Conservation (phyloP, 495 filamentous ascomycete genomes). For the Penicillium simplicissimum region DNA sequence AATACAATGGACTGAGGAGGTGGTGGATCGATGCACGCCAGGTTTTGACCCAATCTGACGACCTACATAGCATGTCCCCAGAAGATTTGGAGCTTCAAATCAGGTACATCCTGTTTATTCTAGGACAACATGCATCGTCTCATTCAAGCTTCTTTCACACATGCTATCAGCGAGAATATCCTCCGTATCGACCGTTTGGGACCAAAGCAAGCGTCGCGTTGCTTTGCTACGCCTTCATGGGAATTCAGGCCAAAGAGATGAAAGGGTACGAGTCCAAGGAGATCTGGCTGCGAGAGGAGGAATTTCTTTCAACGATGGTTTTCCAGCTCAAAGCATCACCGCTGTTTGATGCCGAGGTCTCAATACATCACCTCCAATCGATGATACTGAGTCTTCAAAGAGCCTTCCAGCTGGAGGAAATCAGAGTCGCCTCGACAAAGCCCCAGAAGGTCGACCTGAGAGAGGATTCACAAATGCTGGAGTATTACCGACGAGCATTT, state of each 20-base stretch:
- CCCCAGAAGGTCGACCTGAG: too few relatives aligned
- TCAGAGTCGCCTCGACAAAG: background rate
- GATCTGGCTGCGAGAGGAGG: background rate
- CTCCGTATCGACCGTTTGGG: background rate
- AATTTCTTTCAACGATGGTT: background rate
- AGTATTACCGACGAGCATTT: too few relatives aligned
- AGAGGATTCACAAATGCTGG: too few relatives aligned
- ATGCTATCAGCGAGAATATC: background rate
- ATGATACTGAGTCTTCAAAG: background rate
- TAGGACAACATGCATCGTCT: background rate
- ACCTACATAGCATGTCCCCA: background rate
- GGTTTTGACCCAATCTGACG: background rate
- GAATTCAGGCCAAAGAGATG: background rate
- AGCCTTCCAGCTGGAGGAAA: background rate
- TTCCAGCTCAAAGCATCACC: background rate
- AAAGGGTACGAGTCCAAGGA: background rate
- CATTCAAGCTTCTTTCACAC: background rate
- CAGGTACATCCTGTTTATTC: background rate
- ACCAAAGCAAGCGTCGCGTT: background rate
- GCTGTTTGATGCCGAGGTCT: background rate
- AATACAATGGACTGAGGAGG: too few relatives aligned
- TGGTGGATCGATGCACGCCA: background rate
- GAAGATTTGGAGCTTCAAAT: background rate
- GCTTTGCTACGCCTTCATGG: background rate
- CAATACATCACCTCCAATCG: background rate